Evolutionary conservation across 768 basidiomycete genomes (phyloP), one percentile per base, ranked within the genome.

Genomic region (Suillus bovinus): DNA sequence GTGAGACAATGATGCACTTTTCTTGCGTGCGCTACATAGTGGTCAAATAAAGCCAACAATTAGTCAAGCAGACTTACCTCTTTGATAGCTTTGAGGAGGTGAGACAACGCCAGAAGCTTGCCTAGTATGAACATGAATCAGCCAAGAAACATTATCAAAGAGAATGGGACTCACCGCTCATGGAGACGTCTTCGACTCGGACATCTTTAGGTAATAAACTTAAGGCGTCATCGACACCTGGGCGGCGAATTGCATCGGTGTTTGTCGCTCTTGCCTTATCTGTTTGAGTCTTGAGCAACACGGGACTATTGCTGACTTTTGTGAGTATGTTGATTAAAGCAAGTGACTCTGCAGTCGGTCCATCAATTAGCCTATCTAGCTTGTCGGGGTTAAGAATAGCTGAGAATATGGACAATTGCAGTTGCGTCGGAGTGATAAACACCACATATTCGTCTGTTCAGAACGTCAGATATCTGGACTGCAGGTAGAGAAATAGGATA

Each of bases 1-100:
- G 96, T n/a, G 95, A 98, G 38, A 96, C 93, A 46, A 99, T 77
- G 38, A 98, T 90, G 68, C 94, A 91, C 83, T 99, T 99, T 77
- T 99, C 96, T 44, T 91, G 87, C 0, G 93, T 94, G 39, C 80
- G 78, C 88, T 93, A 55, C 58, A 61, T 31, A 16, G 49, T 24
- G 22, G 9, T 68, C 46, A 65, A 59, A 50, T 58, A 31, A 38
- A 20, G 16, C 11, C 24, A n/a, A n/a, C 5, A 8, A 39, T 34
- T 13, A 13, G 39, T 54, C 7, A 61, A 61, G 34, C 33, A 27
- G 7, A 60, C 63, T 42, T 61, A 90, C 92, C 73, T 85, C 80
- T 59, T 81, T 81, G 58, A 96, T 77, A 2, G 74, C 70, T 60
- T 78, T 76, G 20, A 97, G 82, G 36, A 96, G 79, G 53, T 79